These are phyloP conservation scores for Claviceps sp. DNA, from an alignment of 2,329 filamentous ascomycete species.

Conservation along the genomic window DNA sequence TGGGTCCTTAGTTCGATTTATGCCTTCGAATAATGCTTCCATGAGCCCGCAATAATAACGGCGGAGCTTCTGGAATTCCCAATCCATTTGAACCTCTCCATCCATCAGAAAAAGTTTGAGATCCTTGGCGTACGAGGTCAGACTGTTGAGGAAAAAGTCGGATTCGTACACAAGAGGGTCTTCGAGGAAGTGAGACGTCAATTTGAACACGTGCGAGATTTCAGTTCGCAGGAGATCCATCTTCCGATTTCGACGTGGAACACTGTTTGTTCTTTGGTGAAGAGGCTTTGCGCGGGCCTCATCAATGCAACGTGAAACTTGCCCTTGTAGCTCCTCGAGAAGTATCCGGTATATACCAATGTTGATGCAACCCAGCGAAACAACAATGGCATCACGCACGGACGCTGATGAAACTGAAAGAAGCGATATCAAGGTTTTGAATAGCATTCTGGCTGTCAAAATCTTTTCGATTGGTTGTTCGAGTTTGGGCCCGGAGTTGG, in stretches of 20 bases:
- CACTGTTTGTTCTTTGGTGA: conserved; percentile 76
- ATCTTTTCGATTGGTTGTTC: conserved; percentile 56
- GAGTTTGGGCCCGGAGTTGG: conserved; percentile 63
- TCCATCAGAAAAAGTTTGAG: conserved; percentile 92
- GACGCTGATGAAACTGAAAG: conserved; percentile 66
- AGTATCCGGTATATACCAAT: conserved; percentile 84
- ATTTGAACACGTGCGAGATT: conserved; percentile 89
- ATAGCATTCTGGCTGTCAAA: conserved; percentile 75
- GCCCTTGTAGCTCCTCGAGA: conserved; percentile 78
- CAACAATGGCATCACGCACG: conserved; percentile 80
- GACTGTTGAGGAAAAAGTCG: conserved; percentile 80
- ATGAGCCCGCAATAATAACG: conserved; percentile 90
- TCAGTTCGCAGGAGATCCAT: conserved; percentile 84
- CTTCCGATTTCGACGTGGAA: conserved; percentile 64
- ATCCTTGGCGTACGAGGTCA: conserved; percentile 82
- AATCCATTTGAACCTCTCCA: conserved; percentile 84
- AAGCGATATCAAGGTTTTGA: conserved; percentile 82
- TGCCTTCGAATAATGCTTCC: conserved; percentile 84
- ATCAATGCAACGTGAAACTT: conserved; percentile 74
- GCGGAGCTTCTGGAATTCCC: conserved; percentile 82
- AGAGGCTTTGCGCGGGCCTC: conserved; percentile 77
- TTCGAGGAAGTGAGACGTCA: conserved; percentile 81
- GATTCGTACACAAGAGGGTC: conserved; percentile 67
- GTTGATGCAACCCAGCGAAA: conserved; percentile 89
- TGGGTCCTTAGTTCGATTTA: conserved; percentile 72